These are phyloP conservation scores for Aspergillus unguis DNA, from an alignment of 2,329 filamentous ascomycete genomes.

Conservation along the genomic window DNA sequence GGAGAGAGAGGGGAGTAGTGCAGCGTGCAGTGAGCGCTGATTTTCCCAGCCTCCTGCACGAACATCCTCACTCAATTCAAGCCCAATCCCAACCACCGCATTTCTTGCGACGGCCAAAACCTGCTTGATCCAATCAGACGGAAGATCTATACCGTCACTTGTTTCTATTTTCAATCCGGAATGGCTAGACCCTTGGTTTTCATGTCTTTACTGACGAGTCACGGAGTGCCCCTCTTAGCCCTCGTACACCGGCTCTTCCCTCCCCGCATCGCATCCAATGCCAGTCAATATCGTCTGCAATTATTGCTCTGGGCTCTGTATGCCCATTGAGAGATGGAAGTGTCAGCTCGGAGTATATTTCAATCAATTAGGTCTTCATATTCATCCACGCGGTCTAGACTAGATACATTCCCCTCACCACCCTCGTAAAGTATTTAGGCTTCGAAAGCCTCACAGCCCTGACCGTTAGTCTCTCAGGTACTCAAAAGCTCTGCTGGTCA, in stretches of 20 bases:
- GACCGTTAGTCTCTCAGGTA: constrained; percentile 2
- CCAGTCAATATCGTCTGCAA: not conserved
- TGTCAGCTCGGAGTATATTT: not conserved
- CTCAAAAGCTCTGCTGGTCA: not conserved
- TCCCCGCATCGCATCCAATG: no score
- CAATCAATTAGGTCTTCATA: constrained; percentile 1
- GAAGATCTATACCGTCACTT: not conserved
- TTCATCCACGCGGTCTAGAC: not conserved
- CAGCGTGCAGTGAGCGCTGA: not conserved
- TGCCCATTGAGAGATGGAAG: no score
- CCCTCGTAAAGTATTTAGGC: not conserved
- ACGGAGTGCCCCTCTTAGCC: no score
- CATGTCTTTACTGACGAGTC: no score
- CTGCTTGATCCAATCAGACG: constrained; percentile 10
- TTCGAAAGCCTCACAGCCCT: no score
- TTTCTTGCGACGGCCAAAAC: constrained; percentile 23
- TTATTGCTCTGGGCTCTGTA: not conserved
- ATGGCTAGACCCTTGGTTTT: not conserved
- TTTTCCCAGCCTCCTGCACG: constrained; percentile 30
- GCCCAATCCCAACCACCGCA: constrained; percentile 34
- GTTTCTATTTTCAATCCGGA: not conserved
- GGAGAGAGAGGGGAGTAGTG: constrained; percentile 10
- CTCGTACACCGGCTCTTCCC: no score
- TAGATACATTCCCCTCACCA: not conserved
- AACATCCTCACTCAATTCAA: not conserved